A percentile compares a stretch with the other conserved stretches of the same genome.
phyloP scores from a whole-genome alignment of 805 yeast species.

The Candida pini region DNA sequence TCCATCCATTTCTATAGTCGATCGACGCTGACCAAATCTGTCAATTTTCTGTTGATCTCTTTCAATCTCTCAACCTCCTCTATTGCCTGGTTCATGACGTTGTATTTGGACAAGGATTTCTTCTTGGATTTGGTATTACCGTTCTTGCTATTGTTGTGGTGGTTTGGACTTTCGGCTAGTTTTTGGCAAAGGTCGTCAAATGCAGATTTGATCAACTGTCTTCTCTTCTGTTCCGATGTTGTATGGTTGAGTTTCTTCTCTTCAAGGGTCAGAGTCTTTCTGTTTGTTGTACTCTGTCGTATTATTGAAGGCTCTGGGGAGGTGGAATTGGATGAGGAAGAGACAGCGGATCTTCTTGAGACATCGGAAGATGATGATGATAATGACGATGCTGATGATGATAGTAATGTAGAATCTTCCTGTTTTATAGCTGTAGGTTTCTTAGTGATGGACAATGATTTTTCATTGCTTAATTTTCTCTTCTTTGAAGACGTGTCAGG shows the following conservation, averaged over 20 bases:
- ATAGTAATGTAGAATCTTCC: background rate
- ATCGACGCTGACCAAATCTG: conserved; percentile 5
- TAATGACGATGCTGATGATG: background rate
- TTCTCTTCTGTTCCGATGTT: conserved; percentile 35
- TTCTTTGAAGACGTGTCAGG: background rate
- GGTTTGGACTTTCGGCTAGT: conserved; percentile 14
- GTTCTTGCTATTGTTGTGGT: conserved; percentile 3
- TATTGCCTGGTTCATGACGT: conserved; percentile 26
- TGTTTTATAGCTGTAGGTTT: background rate
- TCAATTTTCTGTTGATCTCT: conserved; percentile 14
- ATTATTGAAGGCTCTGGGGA: no score
- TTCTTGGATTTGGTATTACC: conserved; percentile 14
- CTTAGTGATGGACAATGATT: background rate
- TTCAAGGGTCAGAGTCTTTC: conserved; percentile 21
- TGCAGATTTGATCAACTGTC: conserved; percentile 32
- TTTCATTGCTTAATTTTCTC: background rate
- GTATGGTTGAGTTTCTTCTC: conserved; percentile 35
- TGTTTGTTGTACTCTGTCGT: background rate
- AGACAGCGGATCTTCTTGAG: no score
- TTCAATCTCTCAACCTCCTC: conserved; percentile 24
- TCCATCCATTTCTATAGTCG: no score
- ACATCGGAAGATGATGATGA: background rate
- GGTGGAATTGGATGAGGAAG: no score
- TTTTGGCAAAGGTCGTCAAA: conserved; percentile 30
- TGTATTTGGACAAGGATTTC: conserved; percentile 22